Evolutionary conservation across 2,329 filamentous ascomycete genomes (phyloP), one percentile per base, ranked within the genome.

Genomic region (Chrysoporthe puriensis): DNA sequence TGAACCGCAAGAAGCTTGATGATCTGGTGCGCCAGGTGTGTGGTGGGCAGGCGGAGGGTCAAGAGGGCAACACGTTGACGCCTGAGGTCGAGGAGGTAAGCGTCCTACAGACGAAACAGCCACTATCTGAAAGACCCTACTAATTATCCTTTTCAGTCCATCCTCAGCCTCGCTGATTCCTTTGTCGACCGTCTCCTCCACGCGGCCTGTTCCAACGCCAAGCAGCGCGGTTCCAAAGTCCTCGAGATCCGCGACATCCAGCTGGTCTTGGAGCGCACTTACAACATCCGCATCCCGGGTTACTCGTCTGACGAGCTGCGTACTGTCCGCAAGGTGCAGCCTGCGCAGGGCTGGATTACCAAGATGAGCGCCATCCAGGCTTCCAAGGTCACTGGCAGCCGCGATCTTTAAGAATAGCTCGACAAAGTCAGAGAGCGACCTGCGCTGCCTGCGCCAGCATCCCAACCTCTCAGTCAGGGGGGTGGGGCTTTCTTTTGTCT

Each of bases 321-420:
- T 67, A 97, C 94, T 0, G 95, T 98, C 42, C 90, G 94, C 77
- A 97, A 97, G 83, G 91, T 96, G 64, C 91, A 96, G 77, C 96
- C 96, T 1, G 90, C 93, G 26, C 83, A 91, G 18, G 92, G 89
- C 32, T 99, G 96, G 94, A 95, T 96, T 70, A 91, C 92, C 72
- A 99, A 99, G 85, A 96, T 99, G 91, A 95, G 94, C 75, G 95
- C 96, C 34, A 91, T 99, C 18, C 94, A 97, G 80, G 95, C 94
- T 1, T 93, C 94, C 59, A 98, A 98, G 83, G 94, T 90, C 58
- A 90, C 87, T 4, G 85, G 87, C 34, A 87, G 87, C 77, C 82
- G 83, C 61, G 85, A 87, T 74, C 82, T 81, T 73, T 81, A 77
- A 72, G 71, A 5, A 13, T 52, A n/a, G 48, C 48, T 32, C 21